phyloP scores from a whole-genome alignment of 495 filamentous ascomycete species.

The Penicillium psychrofluorescens region DNA sequence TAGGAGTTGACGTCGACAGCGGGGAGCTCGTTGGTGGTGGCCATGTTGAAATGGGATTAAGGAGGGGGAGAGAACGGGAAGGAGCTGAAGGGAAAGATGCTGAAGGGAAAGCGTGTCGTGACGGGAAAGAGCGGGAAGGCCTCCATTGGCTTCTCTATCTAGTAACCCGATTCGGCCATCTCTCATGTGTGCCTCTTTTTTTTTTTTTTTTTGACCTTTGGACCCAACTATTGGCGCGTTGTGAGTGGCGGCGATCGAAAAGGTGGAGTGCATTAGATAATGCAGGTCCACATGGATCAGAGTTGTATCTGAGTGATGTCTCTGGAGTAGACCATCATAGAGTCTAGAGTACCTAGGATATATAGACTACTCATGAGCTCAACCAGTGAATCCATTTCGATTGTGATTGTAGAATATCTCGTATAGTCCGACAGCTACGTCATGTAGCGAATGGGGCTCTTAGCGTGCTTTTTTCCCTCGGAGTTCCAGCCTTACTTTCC shows the following conservation, averaged over 20 bases:
- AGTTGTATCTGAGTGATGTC: too few relatives aligned
- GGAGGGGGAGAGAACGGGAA: constrained; percentile 1
- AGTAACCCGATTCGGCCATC: constrained; percentile 1
- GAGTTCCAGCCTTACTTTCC: too few relatives aligned
- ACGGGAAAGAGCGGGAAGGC: too few relatives aligned
- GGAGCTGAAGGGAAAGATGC: neutral
- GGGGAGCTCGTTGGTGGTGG: constrained; percentile 55
- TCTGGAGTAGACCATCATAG: too few relatives aligned
- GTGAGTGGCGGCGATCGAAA: constrained; percentile 4
- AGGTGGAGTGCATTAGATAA: constrained; percentile 4
- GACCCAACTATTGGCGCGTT: neutral
- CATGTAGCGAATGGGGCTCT: too few relatives aligned
- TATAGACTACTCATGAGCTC: too few relatives aligned
- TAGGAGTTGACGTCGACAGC: constrained; percentile 56
- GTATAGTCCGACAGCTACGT: too few relatives aligned
- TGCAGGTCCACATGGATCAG: too few relatives aligned
- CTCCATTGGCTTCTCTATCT: neutral
- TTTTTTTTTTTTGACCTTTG: constrained; percentile 3
- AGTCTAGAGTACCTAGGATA: too few relatives aligned
- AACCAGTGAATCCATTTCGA: too few relatives aligned
- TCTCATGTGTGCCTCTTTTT: neutral
- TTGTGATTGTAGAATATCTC: too few relatives aligned
- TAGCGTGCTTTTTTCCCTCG: too few relatives aligned
- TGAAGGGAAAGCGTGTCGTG: neutral
- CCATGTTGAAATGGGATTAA: constrained; percentile 28